phyloP scores from a whole-genome alignment of 2,329 filamentous ascomycete species.

The Sarocladium kiliense region DNA sequence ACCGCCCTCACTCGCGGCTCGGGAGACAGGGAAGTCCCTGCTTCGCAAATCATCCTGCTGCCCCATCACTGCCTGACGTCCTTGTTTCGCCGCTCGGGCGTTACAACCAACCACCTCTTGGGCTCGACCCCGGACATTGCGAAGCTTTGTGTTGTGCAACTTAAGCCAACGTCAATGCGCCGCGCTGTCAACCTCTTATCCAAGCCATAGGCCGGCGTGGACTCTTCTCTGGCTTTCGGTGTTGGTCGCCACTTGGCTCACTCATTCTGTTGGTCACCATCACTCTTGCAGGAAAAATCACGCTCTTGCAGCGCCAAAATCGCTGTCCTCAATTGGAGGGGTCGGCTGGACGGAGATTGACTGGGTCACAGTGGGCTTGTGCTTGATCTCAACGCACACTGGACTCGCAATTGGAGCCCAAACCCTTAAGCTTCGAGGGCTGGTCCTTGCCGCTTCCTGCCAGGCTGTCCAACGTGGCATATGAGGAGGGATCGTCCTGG shows the following conservation, averaged over 20 bases:
- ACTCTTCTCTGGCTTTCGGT: background rate
- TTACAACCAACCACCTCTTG: background rate
- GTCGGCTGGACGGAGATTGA: background rate
- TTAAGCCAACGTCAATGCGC: background rate
- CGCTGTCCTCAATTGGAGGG: background rate
- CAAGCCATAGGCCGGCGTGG: background rate
- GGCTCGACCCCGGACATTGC: background rate
- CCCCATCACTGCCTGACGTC: conserved; percentile 8
- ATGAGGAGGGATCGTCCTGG: conserved; percentile 3
- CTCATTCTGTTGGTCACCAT: background rate
- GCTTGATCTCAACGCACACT: background rate
- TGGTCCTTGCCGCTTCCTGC: conserved; percentile 7
- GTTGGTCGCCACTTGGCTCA: background rate
- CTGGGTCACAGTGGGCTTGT: conserved; percentile 4
- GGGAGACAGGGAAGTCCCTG: conserved; percentile 6
- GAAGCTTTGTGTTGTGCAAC: background rate
- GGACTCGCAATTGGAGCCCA: conserved; percentile 8
- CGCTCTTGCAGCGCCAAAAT: background rate
- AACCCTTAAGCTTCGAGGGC: conserved; percentile 1
- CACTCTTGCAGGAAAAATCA: background rate
- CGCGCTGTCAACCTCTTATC: background rate
- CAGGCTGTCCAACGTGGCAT: conserved; percentile 5
- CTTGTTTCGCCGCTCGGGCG: background rate
- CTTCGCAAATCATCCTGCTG: background rate
- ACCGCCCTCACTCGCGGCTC: background rate